Base-by-base conservation (phyloP, 2,329 filamentous ascomycete genomes). In the Microthyrium microscopicum region DNA sequence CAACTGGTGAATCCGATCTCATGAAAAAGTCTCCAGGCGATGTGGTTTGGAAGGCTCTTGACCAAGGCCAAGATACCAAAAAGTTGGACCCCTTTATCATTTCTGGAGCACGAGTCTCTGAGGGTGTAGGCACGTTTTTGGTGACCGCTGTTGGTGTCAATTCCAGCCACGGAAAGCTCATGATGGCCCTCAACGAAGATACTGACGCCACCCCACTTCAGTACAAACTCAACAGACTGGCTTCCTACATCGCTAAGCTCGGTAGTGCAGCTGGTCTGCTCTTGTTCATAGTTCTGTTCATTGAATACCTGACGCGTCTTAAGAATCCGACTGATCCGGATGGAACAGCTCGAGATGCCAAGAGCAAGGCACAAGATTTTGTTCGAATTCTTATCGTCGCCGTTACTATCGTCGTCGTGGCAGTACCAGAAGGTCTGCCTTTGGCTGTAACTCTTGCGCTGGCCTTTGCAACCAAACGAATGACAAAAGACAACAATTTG, bases 81-180 rank as follows among this genome's bases (percentile, higher is more conserved):
- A 83, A 83, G 46, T 58, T 77, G 40, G 80, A 85, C 44, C 80
- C 80, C 0, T 87, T 87, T 52, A 83, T 94, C 45, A 80, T 92
- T 43, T 93, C 84, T 20, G 85, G 80, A 29, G 76, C 76, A 3
- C 83, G 82, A 43, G 73, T 87, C 8, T 72, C 73, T 0, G 77
- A 83, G 45, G 80, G 80, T 35, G 65, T 82, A 5, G 80, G 81
- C 7, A 73, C 69, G 4, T 85, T 82, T 52, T 51, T 87, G 35
- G 78, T 84, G 35, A 82, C 77, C 2, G 70, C 78, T 4, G 73
- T 76, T 13, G 80, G 80, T 41, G 64, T 77, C 22, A 68, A 85
- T 51, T 81, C 78, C 1, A 77, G 70, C 20, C 74, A 80, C 45
- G 80, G 80, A 36, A 79, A 80, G 46, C 83, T 74, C 3, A 68